Evolutionary conservation across 306 rosid species (phyloP), one percentile per base, ranked within the genome.

Genomic region (Trifolium dubium): DNA sequence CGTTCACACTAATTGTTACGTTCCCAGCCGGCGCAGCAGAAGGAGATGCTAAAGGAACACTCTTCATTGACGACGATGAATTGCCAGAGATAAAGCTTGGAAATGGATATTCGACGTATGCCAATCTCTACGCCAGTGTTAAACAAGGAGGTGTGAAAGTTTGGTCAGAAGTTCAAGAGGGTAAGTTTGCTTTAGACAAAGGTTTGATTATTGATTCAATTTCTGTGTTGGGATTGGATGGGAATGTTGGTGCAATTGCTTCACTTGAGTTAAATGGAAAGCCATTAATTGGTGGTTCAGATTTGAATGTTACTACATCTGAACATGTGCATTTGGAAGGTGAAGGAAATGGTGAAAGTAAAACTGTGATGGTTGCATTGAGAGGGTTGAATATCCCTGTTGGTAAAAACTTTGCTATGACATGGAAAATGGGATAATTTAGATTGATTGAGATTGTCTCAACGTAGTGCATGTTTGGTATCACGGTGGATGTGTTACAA

Each of bases 101-200:
- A 49, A 84, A 84, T 28, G 97, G 99, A 53, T 75, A 79, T 51
- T 91, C 99, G 2, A 89, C 89, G 3, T 92, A 83, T 51, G 62
- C 89, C 13, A 88, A 89, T 64, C 79, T 94, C 54, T 82, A 85
- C 28, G 97, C 95, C 28, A 83, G 84, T 18, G 62, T 92, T 14
- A 80, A 81, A 19, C 51, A 86, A 54, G 95, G 97, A 63, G 70
- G 46, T 64, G 93, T 89, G 74, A 94, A 89, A 63, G 75, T 94
- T 35, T 92, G 97, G 96, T 94, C 99, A 63, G 74, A 86, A 71
- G 99, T 94, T 64, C 87, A 88, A 80, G 99, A 92, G 76, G 81
- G 96, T 3, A 83, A 88, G 84, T 94, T 75, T 86, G 99, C 99
- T 30, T 60, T 94, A n/a, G 88, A 74, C 3, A 83, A 88, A 59